Conservation (phyloP, 352 stramenopile genomes). For the Globisporangium emineosum region DNA sequence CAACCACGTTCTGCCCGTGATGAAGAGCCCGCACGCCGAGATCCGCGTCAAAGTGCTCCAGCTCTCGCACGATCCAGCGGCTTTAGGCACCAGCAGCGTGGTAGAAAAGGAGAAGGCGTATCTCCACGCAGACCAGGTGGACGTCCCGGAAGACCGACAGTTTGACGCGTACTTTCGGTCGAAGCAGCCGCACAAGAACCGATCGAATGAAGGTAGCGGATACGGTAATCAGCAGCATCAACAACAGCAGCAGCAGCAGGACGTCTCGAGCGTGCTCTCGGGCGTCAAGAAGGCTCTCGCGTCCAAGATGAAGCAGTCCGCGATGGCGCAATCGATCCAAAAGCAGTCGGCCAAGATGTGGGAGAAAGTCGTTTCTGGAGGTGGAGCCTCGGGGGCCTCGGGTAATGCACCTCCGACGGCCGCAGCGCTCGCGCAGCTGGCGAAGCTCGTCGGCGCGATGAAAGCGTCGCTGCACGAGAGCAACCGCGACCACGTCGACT, state of each 20-base stretch:
- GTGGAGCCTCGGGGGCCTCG: constrained; percentile 17
- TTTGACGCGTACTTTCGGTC: constrained; percentile 65
- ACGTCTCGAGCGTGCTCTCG: constrained; percentile 60
- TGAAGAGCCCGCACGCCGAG: constrained; percentile 25
- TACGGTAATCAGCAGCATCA: constrained; percentile 12
- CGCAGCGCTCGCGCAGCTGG: constrained; percentile 55
- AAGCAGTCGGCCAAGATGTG: constrained; percentile 73
- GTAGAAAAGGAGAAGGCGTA: not conserved
- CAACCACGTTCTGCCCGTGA: constrained; percentile 35
- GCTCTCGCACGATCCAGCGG: constrained; percentile 26
- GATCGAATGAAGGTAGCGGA: not conserved
- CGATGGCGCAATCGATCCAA: constrained; percentile 62
- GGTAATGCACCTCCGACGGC: constrained; percentile 53
- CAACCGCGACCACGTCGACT: constrained; percentile 68
- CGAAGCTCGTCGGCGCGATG: constrained; percentile 62
- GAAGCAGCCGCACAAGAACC: constrained; percentile 19
- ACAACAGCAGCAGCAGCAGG: constrained; percentile 29
- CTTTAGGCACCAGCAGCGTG: constrained; percentile 13
- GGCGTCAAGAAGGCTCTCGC: constrained; percentile 76
- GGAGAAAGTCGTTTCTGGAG: constrained; percentile 53
- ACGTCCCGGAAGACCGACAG: constrained; percentile 62
- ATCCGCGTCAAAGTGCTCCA: constrained; percentile 79
- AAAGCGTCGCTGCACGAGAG: constrained; percentile 51
- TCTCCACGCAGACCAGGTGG: constrained; percentile 31
- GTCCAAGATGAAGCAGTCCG: constrained; percentile 81